Conservation (phyloP, 495 filamentous ascomycete genomes). For the Tuber microsphaerosporum region DNA sequence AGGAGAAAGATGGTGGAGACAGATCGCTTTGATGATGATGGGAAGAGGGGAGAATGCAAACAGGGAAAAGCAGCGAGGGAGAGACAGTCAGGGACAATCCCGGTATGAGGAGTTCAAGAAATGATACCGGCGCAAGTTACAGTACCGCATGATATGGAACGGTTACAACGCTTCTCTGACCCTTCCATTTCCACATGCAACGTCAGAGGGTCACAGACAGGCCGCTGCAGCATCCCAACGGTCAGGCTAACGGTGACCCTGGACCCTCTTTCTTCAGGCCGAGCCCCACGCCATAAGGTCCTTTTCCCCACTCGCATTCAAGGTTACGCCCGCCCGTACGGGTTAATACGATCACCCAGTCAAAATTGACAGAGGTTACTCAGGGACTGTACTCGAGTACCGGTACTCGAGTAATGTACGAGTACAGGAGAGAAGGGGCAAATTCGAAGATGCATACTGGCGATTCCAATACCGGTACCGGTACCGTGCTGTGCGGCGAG, state of each 20-base stretch:
- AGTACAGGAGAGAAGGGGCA: background rate
- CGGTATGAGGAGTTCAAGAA: background rate
- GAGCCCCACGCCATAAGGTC: background rate
- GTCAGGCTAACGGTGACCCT: background rate
- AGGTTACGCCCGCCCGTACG: background rate
- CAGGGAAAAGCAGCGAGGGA: background rate
- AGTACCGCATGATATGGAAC: background rate
- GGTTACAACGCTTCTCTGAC: background rate
- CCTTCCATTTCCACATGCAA: slow-evolving; percentile 10
- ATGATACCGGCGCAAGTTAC: background rate
- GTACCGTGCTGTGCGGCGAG: background rate
- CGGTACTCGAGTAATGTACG: too few relatives aligned
- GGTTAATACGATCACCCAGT: background rate
- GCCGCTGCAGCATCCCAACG: background rate
- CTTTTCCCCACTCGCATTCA: background rate
- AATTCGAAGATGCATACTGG: background rate
- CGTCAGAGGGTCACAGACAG: background rate
- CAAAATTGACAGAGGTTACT: background rate
- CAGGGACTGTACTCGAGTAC: background rate
- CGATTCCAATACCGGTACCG: background rate
- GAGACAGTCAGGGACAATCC: background rate
- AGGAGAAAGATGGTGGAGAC: background rate
- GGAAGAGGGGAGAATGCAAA: background rate
- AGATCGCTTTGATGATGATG: background rate
- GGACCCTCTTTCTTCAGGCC: background rate